Base-by-base conservation (phyloP, 169 alveolate species). In the Eimeria brunetti region DNA sequence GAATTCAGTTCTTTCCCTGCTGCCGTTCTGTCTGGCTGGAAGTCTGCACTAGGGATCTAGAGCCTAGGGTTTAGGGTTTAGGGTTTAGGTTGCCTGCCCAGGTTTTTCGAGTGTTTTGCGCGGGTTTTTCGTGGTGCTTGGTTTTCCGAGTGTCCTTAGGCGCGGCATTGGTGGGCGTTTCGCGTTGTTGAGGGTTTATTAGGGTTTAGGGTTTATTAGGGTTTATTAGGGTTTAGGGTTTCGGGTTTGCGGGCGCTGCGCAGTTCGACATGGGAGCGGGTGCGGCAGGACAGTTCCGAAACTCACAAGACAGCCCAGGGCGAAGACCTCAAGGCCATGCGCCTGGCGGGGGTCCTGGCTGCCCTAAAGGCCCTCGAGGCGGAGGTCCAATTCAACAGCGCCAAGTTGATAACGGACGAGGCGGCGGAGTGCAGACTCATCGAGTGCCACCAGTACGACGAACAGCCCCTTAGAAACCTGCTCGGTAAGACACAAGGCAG, bases 391-490 rank as follows among this genome's bases (percentile, higher is more conserved):
- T 41, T 14, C 22, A 38, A 76, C 8, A 76, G 86, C 24, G 49
- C 56, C 11, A 76, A 76, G n/a, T 16, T 36, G 30, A 44, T 76
- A 1, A 20, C 30, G 11, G 86, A 41, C 22, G 86, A 76, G 27
- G 53, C 86, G 14, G 86, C 58, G 38, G 60, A 44, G 36, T 60
- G 20, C 22, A 38, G 38, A 41, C n/a, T 76, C 58, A 76, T 76
- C 20, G 60, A 76, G 33, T 76, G 86, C 60, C 38, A 76, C 60
- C 86, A 76, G 60, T 76, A 76, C 36, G 86, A 76, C 27, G 86
- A 76, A 38, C 53, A 36, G 60, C 86, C 86, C 36, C 49, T 33
- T 20, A 36, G 86, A 18, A 30, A 33, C n/a, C 86, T 76, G 9
- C 86, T 76, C 36, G 86, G 86, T 76, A 41, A 1, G 67, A 1